Conservation (phyloP, 225 moss, liverwort and hornwort species). For the Pseudoscleropodium purum region DNA sequence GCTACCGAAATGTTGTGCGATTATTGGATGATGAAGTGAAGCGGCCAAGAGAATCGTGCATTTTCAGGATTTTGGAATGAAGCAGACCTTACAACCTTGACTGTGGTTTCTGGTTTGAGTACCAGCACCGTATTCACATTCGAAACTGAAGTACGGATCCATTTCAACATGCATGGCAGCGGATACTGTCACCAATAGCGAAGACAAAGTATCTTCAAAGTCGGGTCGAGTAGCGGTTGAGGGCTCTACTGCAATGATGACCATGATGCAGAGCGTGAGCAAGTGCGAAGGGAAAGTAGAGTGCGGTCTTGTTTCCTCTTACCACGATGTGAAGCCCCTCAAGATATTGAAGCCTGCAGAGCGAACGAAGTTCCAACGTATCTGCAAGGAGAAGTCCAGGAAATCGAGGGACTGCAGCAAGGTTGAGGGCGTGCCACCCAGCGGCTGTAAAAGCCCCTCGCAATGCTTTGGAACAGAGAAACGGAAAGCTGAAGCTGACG, state of each 20-base stretch:
- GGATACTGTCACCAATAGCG: background rate
- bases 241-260: background rate
- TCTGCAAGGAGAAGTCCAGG: slow-evolving; percentile 10
- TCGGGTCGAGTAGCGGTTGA: background rate
- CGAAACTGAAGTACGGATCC: background rate
- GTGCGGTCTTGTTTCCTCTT: background rate
- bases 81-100: background rate
- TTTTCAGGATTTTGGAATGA: background rate
- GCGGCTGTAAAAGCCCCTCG: background rate
- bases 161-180: slow-evolving; percentile 11
- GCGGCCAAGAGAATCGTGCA: background rate
- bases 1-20: background rate
- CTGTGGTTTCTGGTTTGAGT: background rate
- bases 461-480: background rate
- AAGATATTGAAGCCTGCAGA: slow-evolving; percentile 8
- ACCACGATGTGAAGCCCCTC: background rate
- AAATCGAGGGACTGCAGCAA: background rate
- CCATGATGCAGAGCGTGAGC: slow-evolving; percentile 18
- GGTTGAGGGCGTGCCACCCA: background rate
- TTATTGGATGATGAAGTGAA: background rate
- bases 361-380: background rate
- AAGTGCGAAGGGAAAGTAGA: slow-evolving; percentile 14
- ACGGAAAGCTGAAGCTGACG: background rate
- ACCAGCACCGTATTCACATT: background rate
- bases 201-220: background rate